Base-by-base conservation (phyloP, 768 basidiomycete species). In the Amanita thiersii region DNA sequence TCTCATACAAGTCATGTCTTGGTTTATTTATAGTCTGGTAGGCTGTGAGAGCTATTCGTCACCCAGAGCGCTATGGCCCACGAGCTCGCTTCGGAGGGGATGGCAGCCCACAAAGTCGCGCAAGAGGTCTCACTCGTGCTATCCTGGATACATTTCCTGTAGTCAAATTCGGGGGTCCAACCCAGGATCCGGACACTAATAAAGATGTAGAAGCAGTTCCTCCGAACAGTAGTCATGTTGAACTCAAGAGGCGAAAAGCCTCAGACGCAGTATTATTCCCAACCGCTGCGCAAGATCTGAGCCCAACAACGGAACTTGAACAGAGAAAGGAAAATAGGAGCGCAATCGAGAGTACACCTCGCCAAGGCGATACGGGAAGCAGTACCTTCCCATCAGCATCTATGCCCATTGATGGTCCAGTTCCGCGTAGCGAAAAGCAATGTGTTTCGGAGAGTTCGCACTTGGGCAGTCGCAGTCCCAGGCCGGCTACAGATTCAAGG, bases 81-180 rank as follows among this genome's bases (percentile, higher is more conserved):
- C 72, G 90, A 40, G 57, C 53, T 21, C 66, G 61, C 38, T 58
- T 59, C 32, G 64, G 58, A 3, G 60, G 55, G 18, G 66, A 63
- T 15, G 65, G 63, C 7, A 68, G 69, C 26, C 53, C 53, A 5
- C 82, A 82, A 53, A 81, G 78, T 37, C 77, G 88, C 3, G 84
- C 89, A 0, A 66, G 76, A n/a, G 92, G 92, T 5, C 70, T 98
- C 38, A 86, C 88, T 1, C 79, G 88, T 14, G 94, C 94, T 14
- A 92, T 98, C 44, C 68, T 98, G 41, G 93, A 98, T 51, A 96
- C 92, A 2, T 98, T 98, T 65, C 92, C 93, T 3, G 65, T 96
- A 47, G 81, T 94, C 62, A 90, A 91, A 58, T 98, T 92, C 52
- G 77, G 79, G 18, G 52, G 45, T 24, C 50, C 39, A 34, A 31